Evolutionary conservation across 192 early-diverging fungal species (phyloP), one percentile per base, ranked within the genome.

Genomic region (Lunasporangiospora selenospora): DNA sequence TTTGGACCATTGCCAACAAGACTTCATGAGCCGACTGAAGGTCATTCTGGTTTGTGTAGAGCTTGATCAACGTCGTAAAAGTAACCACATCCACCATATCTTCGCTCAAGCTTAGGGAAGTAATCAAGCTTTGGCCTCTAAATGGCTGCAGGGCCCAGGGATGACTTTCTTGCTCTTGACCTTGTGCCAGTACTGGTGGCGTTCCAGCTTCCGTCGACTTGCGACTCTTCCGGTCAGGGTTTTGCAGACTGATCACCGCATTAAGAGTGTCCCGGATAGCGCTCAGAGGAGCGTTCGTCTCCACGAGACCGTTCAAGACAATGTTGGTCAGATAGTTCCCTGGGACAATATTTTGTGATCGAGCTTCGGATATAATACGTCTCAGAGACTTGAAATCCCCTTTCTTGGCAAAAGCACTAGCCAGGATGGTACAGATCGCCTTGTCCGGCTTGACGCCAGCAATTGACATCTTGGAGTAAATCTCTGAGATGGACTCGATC

Each of bases 401-500:
- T 16, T 37, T 42, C 40, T 73, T 73, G 1, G 55, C 59, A 53
- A 73, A 63, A 3, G 69, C 69, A 26, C 58, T 63, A 7, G 55
- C 69, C 27, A 73, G 49, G 12, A 63, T 62, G 15, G 27, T 58
- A 24, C 59, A 63, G 21, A 73, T 63, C 13, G 41, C 45, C 33
- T 31, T 21, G 29, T 73, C 69, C 1, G 69, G 69, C 41, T 73
- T 61, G 1, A 73, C 26, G 1, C 48, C 40, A 1, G 58, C 36
- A 6, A 43, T 38, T 23, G 51, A 58, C 69, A 73, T 73, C 33
- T 73, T 54, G 5, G 58, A 54, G 58, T 63, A 73, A 0, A 73
- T 36, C 18, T 63, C 69, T 4, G 69, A 58, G 12, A 73, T 73
- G 3, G 69, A 36, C 30, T 63, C 69, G 12, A 73, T 73, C 42